These are phyloP conservation scores for Exophiala alcalophila DNA, from an alignment of 2,329 filamentous ascomycete genomes.

Conservation along the genomic window DNA sequence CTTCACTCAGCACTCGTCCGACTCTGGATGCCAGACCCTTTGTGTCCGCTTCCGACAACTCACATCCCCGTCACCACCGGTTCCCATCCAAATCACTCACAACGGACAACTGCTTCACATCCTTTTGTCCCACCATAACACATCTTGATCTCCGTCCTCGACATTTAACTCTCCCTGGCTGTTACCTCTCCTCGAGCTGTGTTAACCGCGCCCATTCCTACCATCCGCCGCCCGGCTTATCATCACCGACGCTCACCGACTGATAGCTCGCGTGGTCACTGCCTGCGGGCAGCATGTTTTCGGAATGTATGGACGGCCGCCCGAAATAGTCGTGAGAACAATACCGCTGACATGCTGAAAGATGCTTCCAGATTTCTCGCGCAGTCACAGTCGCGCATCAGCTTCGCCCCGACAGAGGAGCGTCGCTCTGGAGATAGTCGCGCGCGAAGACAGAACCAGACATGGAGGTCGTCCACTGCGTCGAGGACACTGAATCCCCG, in stretches of 20 bases:
- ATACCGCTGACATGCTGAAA: constrained; percentile 46
- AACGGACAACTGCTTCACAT: background rate
- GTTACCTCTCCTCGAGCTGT: too few species aligned
- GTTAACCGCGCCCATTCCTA: too few species aligned
- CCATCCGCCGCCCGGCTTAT: constrained; percentile 13
- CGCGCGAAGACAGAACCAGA: constrained; percentile 44
- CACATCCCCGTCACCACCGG: background rate
- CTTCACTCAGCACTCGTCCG: background rate
- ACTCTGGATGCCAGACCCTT: background rate
- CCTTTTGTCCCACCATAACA: background rate
- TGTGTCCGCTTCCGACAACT: constrained; percentile 4
- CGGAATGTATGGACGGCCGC: constrained; percentile 80
- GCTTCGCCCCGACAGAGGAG: constrained; percentile 61
- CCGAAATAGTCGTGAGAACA: constrained; percentile 36
- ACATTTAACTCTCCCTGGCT: too few species aligned
- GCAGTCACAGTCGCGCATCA: constrained; percentile 90
- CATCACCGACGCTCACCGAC: constrained; percentile 8
- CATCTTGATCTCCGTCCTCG: too few species aligned
- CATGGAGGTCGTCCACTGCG: constrained; percentile 46
- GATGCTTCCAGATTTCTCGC: constrained; percentile 96
- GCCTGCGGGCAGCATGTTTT: constrained; percentile 62
- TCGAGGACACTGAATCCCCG: constrained; percentile 33
- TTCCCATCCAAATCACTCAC: background rate
- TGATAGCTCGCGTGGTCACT: constrained; percentile 22
- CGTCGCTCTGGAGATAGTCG: constrained; percentile 50